Base-by-base conservation (phyloP, 371 early-diverging fungal species). In the Mucor velutinosus region DNA sequence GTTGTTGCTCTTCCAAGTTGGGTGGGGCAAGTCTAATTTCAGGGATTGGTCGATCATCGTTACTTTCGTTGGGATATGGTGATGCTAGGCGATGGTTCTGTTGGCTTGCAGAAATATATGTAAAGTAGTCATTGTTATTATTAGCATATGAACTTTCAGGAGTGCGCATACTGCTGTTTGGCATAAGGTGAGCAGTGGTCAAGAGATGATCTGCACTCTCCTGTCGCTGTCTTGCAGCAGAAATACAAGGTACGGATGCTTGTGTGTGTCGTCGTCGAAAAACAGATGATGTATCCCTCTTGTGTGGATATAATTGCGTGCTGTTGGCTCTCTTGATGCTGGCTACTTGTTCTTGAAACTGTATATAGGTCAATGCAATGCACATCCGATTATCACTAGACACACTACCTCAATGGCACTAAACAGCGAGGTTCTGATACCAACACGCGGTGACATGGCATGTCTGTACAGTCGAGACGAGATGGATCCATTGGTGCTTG, bases 341-440 rank as follows among this genome's bases (percentile, higher is more conserved):
- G 0, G 70, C 59, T 2, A 81, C 66, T 64, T 81, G 76, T 33
- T 81, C 79, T 65, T 76, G 77, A 59, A 79, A 79, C 77, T 79
- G 56, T 29, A 29, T n/a, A 60, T 1, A 56, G 23, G 12, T 35
- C 12, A 32, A 43, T 43, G 17, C 17, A 37, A 57, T 23, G 25
- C 15, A 29, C 8, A 17, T n/a, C n/a, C n/a, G n/a, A n/a, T n/a
- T n/a, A 23, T 21, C 7, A 61, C 30, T 57, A 43, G 57, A 43
- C 51, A 14, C 19, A 12, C 62, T 75, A 79, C 79, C 67, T 82
- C 83, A 35, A 83, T 83, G 2, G 83, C 83, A 39, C 77, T 71
- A 62, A 80, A 80, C 2, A 83, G 19, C 6, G 83, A 83, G 2
- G 80, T 72, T 27, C 83, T 67, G 35, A 83, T 78, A 25, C 83